These are phyloP conservation scores for Syncephalastrum monosporum DNA, from an alignment of 371 early-diverging fungal genomes.

Conservation along the genomic window DNA sequence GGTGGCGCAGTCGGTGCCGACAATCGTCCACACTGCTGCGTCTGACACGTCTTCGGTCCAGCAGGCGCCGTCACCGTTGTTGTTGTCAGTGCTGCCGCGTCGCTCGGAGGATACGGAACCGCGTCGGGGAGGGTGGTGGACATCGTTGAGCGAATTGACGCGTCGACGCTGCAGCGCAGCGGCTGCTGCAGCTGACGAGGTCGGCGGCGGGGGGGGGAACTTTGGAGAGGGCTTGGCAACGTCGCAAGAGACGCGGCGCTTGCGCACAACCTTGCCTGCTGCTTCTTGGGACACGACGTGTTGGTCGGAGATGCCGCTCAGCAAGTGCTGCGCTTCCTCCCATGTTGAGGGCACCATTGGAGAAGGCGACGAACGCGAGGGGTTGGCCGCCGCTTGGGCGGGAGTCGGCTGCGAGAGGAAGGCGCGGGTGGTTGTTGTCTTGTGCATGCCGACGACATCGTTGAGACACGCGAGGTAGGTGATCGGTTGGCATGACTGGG, in stretches of 20 bases:
- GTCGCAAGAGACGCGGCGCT: constrained; percentile 50
- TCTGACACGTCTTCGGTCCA: constrained; percentile 89
- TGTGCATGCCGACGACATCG: constrained; percentile 79
- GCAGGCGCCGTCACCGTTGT: constrained; percentile 42
- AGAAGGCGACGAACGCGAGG: neutral
- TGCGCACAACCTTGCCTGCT: constrained; percentile 40
- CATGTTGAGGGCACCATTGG: constrained; percentile 13
- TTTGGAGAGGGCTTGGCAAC: constrained; percentile 28
- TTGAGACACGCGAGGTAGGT: constrained; percentile 76
- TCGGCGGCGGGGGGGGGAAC: neutral
- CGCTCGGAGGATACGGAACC: constrained; percentile 9
- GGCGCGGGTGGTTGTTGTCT: constrained; percentile 57
- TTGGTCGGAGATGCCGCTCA: constrained; percentile 1
- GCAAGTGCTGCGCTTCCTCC: constrained; percentile 8
- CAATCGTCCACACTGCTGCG: constrained; percentile 87
- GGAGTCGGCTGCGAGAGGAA: constrained; percentile 11
- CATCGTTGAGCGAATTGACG: constrained; percentile 43
- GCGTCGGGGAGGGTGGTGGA: constrained; percentile 3
- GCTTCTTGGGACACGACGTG: constrained; percentile 25
- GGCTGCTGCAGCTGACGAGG: constrained; percentile 20
- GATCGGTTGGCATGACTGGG: constrained; percentile 50
- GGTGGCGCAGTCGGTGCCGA: constrained; percentile 78
- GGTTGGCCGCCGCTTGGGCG: neutral
- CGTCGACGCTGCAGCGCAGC: constrained; percentile 33
- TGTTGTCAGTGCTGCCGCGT: constrained; percentile 13